Evolutionary conservation across 1,284 basidiomycete species (phyloP), one percentile per base, ranked within the genome.

Genomic region (Papiliotrema flavescens): DNA sequence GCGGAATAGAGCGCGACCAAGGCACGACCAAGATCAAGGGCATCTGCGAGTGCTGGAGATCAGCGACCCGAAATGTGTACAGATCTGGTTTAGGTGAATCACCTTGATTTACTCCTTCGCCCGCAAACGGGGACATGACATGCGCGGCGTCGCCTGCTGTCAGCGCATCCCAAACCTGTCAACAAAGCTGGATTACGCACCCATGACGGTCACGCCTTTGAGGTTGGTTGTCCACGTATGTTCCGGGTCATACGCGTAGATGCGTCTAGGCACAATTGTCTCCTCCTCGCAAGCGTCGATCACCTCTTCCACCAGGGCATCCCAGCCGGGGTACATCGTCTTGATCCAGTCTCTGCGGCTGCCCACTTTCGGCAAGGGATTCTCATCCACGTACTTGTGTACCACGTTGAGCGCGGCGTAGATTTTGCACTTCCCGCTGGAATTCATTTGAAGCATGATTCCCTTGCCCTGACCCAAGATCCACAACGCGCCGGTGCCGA

Each of bases 81-180:
- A 28, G 6, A 50, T 9, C 28, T 26, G 19, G 19, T 26, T 23
- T 9, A n/a, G n/a, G n/a, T n/a, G 42, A 55, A 54, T 52, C 23
- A 61, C 64, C 64, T 55, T 64, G 67, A 51, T 81, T 81, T 15
- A 78, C 80, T 1, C 80, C 80, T 17, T 78, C 78, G 1, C 80
- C 79, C 0, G 75, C 74, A 55, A 76, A 80, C 5, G 78, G 79
- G 8, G 76, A 71, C 79, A 81, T 81, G 19, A 80, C 61, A 57
- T 82, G 80, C 8, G 80, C 80, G 5, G 80, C 79, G 57, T 81
- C 80, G 2, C 80, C 80, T 35, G 26, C 49, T 48, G 36, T 35
- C 51, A 43, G 26, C 32, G 17, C 43, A 11, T 28, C 15, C 39
- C 24, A n/a, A 39, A 42, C 23, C 26, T 40, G 44, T 23, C 43